Evolutionary conservation across 2,329 filamentous ascomycete species (phyloP), one percentile per base, ranked within the genome.

Genomic region (Colletotrichum sp.): DNA sequence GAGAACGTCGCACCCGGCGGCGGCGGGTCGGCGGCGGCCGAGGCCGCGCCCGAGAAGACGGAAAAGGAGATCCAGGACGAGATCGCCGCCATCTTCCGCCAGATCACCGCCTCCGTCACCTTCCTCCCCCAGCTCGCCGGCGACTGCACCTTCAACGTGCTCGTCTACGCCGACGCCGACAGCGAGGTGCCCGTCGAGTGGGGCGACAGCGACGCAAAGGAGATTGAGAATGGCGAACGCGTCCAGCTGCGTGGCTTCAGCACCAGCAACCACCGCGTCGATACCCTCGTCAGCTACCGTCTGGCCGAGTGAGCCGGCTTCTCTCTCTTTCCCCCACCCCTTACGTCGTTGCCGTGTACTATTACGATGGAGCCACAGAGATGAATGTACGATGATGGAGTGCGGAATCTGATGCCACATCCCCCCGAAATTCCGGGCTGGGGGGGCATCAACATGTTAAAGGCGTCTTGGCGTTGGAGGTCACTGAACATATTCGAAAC

Each of bases 161-260:
- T 99, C 55, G 97, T 99, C 5, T 99, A 99, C 83, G 97, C 97
- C 68, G 96, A 99, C 83, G 96, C 96, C 22, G 96, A 99, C 85
- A 97, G 95, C 75, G 96, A 99, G 64, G 97, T 99, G 16, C 97
- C 97, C 6, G 93, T 99, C 75, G 97, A 99, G 85, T 99, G 97
- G 97, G 97, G 97, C 63, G 97, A 99, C 86, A 98, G 95, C 80
- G 97, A 99, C 85, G 96, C 96, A 71, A 98, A 98, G 88, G 97
- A 99, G 88, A 98, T 99, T 78, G 89, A 93, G 83, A 95, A 97
- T 81, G 96, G 95, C 57, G 97, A 99, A 88, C 96, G 97, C 83
- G 97, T 99, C 34, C 96, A 98, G 87, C 87, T 99, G 82, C 91
- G 97, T 76, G 98, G 96, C 79, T 99, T 99, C 88, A 98, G 96